Evolutionary conservation across 495 filamentous ascomycete genomes (phyloP).

Genomic region (Usnea hakonensis): DNA sequence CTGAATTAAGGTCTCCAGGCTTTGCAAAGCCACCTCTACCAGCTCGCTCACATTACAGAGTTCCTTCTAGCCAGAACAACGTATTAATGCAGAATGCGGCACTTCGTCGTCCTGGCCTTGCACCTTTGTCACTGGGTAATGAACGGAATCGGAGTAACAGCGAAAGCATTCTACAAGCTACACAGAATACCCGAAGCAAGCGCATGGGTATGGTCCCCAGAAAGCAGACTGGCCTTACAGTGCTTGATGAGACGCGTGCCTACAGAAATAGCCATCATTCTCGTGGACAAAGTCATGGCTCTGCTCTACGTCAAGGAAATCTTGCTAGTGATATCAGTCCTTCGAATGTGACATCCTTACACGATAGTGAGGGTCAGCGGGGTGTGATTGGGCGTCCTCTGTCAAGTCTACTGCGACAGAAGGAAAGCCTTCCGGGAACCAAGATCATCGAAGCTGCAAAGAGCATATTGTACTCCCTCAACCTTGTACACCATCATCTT

Average conservation of each 20-base stretch:
- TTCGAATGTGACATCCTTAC: slow-evolving; percentile 49
- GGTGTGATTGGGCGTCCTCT: slow-evolving; percentile 63
- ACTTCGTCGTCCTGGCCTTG: slow-evolving; percentile 57
- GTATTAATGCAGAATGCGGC: slow-evolving; percentile 46
- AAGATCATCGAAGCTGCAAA: slow-evolving; percentile 72
- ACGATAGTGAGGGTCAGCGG: slow-evolving; percentile 44
- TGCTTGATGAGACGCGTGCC: slow-evolving; percentile 63
- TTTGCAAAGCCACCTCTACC: slow-evolving; percentile 63
- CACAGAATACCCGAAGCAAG: slow-evolving; percentile 51
- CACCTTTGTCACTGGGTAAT: slow-evolving; percentile 60
- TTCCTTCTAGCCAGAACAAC: slow-evolving; percentile 63
- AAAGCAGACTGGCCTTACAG: slow-evolving; percentile 65
- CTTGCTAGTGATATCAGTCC: slow-evolving; percentile 42
- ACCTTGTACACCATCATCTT: slow-evolving; percentile 70
- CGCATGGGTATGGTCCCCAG: slow-evolving; percentile 82
- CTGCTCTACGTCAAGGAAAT: slow-evolving; percentile 55
- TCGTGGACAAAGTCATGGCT: slow-evolving; percentile 73
- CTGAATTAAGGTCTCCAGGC: slow-evolving; percentile 55
- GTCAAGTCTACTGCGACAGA: slow-evolving; percentile 77
- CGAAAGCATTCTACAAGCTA: slow-evolving; percentile 65
- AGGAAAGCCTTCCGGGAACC: slow-evolving; percentile 50
- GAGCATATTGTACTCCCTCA: slow-evolving; percentile 78
- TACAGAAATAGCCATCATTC: slow-evolving; percentile 68
- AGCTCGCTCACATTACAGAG: slow-evolving; percentile 67
- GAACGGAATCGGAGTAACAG: slow-evolving; percentile 87